Conservation (phyloP, 768 basidiomycete species). For the Lactarius hatsudake region DNA sequence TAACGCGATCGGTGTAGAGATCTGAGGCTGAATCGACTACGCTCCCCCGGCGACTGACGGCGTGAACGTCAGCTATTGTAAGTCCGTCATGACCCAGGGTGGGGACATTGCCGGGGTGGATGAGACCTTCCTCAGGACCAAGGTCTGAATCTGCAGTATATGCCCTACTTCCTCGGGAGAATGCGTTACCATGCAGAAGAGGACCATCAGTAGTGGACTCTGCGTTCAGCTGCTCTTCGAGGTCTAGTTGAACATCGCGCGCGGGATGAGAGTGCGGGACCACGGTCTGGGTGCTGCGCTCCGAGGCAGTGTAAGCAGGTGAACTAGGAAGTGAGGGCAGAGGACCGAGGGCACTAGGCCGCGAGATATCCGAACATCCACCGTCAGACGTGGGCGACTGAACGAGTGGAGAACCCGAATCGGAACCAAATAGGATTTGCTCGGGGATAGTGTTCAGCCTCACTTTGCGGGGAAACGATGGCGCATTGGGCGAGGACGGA, state of each 20-base stretch:
- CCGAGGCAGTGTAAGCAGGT: background rate
- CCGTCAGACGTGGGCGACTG: background rate
- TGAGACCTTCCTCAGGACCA: background rate
- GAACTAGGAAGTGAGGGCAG: constrained; percentile 6
- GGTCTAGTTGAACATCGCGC: background rate
- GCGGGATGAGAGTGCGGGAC: background rate
- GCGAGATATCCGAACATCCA: background rate
- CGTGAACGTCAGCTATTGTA: background rate
- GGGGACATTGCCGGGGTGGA: background rate
- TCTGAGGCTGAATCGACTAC: background rate
- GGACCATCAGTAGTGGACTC: background rate
- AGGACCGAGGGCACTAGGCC: constrained; percentile 9
- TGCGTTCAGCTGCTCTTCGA: background rate
- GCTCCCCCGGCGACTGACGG: background rate
- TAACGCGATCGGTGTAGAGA: constrained; percentile 7
- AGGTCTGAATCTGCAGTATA: background rate
- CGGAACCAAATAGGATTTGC: background rate
- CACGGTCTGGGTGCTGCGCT: constrained; percentile 5
- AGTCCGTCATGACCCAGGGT: background rate
- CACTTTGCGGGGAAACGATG: background rate
- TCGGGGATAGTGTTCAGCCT: background rate
- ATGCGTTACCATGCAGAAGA: background rate
- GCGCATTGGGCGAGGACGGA: background rate
- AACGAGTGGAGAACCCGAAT: background rate
- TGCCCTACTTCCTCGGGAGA: background rate